These are phyloP conservation scores for Globisporangium perplexum DNA, from an alignment of 352 stramenopile genomes.

Conservation along the genomic window DNA sequence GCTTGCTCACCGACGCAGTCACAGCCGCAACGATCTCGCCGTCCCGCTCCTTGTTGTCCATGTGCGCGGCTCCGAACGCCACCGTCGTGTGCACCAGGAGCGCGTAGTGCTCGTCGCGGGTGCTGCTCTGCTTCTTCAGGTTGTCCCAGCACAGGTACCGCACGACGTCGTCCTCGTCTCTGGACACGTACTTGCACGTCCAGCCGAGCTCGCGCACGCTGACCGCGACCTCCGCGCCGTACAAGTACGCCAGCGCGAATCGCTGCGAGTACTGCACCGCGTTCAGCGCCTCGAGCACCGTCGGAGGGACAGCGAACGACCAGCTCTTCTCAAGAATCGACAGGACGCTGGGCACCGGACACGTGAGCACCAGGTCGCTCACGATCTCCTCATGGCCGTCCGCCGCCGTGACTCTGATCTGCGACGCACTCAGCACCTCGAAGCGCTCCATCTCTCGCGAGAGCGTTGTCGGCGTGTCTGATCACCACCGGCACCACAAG, in stretches of 20 bases:
- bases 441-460: slow-evolving; percentile 46
- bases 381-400: slow-evolving; percentile 48
- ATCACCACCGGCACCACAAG: background rate
- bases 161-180: slow-evolving; percentile 51
- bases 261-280: slow-evolving; percentile 59
- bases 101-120: slow-evolving; percentile 12
- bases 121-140: slow-evolving; percentile 39
- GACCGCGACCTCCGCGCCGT: slow-evolving; percentile 31
- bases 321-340: slow-evolving; percentile 46
- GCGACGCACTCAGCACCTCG: slow-evolving; percentile 39
- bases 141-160: slow-evolving; percentile 80
- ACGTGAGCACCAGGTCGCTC: slow-evolving; percentile 63
- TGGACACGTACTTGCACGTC: slow-evolving; percentile 57
- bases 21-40: slow-evolving; percentile 51
- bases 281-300: slow-evolving; percentile 31
- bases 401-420: slow-evolving; percentile 35
- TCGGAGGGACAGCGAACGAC: slow-evolving; percentile 22
- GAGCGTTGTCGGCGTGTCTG: slow-evolving; percentile 35
- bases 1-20: slow-evolving; percentile 35
- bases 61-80: slow-evolving; percentile 44
- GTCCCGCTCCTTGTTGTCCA: slow-evolving; percentile 47
- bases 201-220: slow-evolving; percentile 40
- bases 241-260: slow-evolving; percentile 61
- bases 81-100: slow-evolving; percentile 69
- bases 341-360: slow-evolving; percentile 53